Conservation (phyloP, 2,329 filamentous ascomycete species). For the Septoria linicola region DNA sequence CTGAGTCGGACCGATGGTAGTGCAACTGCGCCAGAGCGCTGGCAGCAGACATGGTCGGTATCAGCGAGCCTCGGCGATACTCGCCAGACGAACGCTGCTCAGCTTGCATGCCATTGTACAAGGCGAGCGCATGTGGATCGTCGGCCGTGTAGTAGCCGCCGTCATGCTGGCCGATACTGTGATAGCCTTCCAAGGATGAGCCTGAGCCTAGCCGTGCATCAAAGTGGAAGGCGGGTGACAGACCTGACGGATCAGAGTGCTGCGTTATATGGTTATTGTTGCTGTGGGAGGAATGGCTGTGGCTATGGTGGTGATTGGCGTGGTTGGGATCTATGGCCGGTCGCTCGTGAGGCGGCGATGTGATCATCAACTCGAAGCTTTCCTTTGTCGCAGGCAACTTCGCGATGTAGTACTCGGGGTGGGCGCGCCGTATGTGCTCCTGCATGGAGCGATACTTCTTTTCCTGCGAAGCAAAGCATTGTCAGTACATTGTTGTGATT, state of each 20-base stretch:
- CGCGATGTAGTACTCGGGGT: slow-evolving; percentile 94
- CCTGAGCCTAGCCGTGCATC: slow-evolving; percentile 35
- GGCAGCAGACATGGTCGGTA: slow-evolving; percentile 73
- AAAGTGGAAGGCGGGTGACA: slow-evolving; percentile 39
- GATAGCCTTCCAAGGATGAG: slow-evolving; percentile 40
- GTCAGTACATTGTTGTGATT: slow-evolving; percentile 30
- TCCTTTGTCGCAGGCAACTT: slow-evolving; percentile 98
- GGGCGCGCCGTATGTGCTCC: slow-evolving; percentile 95
- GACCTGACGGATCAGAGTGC: slow-evolving; percentile 40
- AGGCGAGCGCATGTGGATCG: slow-evolving; percentile 58
- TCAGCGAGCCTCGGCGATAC: slow-evolving; percentile 61
- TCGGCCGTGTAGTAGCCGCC: slow-evolving; percentile 45
- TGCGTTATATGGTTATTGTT: slow-evolving; percentile 29
- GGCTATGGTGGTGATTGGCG: slow-evolving; percentile 35
- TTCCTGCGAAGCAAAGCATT: slow-evolving; percentile 59
- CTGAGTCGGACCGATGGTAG: slow-evolving; percentile 70
- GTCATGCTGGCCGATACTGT: slow-evolving; percentile 44
- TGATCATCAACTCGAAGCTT: slow-evolving; percentile 96
- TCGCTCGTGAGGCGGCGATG: slow-evolving; percentile 74
- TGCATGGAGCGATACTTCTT: slow-evolving; percentile 98
- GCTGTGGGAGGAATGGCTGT: slow-evolving; percentile 14
- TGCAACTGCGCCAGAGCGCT: slow-evolving; percentile 84
- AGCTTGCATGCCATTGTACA: slow-evolving; percentile 55
- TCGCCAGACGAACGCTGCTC: slow-evolving; percentile 67
- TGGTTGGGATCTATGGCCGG: slow-evolving; percentile 48